Base-by-base conservation (phyloP, 306 rosid genomes). In the Morella rubra region DNA sequence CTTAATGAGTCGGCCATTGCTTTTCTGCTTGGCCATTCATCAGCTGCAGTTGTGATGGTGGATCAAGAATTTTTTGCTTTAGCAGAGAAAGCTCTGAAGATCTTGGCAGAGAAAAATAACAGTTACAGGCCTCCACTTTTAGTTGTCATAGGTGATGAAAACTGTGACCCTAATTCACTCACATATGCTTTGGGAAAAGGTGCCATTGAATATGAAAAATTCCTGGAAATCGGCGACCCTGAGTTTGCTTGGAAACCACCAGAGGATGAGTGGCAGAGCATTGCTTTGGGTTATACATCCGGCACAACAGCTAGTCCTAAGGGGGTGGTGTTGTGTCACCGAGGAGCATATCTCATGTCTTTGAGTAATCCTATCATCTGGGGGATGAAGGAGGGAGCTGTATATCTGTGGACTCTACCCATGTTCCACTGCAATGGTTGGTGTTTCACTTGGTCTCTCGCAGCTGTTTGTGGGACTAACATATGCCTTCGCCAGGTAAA, bases 351-450 rank as follows among this genome's bases (percentile, higher is more conserved):
- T 79, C 53, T 84, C 69, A 88, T 88, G 91, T 72, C 90, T 51
- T 51, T 88, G 81, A 80, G 90, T 77, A 84, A 74, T 51, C 92
- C 86, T 72, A 70, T 92, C 76, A 69, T 87, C 69, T 94, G 98
- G 98, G 96, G 88, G 76, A 90, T 94, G 96, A 86, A 78, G 76
- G 98, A 92, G 46, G 97, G 96, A 67, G 93, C 95, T 65, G 81
- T 92, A 59, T 94, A 94, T 76, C 85, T 94, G 44, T 94, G 98
- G 98, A 90, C 98, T 49, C 81, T 93, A 12, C 98, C 98, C 44
- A 91, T 93, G 98, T 93, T 93, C 81, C 98, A 93, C 79, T 93
- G 98, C 85, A 93, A 93, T 81, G 98, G 98, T 77, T 93, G 98
- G 98, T 89, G 94, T 71, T 93, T 87, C 85, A 71, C 94, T 64